Conservation (phyloP, 1,284 basidiomycete species). For the Ceratobasidium sp. region DNA sequence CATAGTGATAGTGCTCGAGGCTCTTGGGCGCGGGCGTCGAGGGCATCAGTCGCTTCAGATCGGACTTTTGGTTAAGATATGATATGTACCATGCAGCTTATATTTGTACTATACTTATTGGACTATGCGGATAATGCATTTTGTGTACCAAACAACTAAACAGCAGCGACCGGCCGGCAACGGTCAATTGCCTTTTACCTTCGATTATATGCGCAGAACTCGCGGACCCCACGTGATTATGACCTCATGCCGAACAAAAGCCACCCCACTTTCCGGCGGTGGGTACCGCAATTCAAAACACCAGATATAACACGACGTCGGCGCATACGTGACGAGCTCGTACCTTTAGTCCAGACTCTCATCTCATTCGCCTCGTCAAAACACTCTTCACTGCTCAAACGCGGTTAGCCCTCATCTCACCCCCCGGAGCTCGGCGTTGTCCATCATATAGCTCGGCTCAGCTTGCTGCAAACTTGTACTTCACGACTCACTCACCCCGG, state of each 20-base stretch:
- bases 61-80: constrained; percentile 28
- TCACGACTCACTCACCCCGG: background rate
- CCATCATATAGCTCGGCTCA: constrained; percentile 20
- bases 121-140: background rate
- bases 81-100: constrained; percentile 1
- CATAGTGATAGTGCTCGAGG: background rate
- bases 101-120: background rate
- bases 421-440: background rate
- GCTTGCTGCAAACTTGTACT: background rate
- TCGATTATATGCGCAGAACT: background rate
- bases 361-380: constrained; percentile 5
- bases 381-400: constrained; percentile 12
- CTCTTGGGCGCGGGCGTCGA: constrained; percentile 13
- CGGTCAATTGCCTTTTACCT: too few relatives aligned
- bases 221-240: background rate
- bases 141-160: background rate
- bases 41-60: constrained; percentile 20
- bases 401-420: constrained; percentile 21
- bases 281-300: background rate
- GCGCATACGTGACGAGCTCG: background rate
- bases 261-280: constrained; percentile 14
- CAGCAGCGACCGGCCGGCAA: background rate
- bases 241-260: constrained; percentile 29
- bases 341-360: background rate
- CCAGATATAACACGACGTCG: constrained; percentile 22